phyloP scores from a whole-genome alignment of 305 asterid species.

The Fraxinus floribunda region DNA sequence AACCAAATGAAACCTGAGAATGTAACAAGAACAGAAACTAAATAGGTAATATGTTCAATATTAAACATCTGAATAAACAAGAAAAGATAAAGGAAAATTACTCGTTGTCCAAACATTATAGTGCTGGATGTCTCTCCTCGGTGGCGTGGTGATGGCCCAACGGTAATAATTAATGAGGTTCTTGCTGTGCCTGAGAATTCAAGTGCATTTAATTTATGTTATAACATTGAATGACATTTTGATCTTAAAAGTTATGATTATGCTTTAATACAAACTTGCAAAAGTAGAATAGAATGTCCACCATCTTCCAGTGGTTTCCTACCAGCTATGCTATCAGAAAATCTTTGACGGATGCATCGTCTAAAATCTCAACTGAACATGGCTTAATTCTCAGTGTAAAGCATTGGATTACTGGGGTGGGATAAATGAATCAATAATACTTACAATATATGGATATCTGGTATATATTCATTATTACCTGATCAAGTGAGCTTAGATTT shows the following conservation, averaged over 20 bases:
- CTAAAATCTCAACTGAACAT: slow-evolving; percentile 4
- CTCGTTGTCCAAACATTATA: slow-evolving; percentile 91
- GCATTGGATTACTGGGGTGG: background rate
- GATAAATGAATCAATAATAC: background rate
- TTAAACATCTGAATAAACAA: slow-evolving; percentile 11
- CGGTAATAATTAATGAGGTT: slow-evolving; percentile 79
- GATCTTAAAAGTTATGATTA: slow-evolving; percentile 6
- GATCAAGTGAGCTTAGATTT: background rate
- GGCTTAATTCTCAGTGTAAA: background rate
- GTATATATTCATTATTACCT: slow-evolving; percentile 13
- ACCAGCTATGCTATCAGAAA: slow-evolving; percentile 10
- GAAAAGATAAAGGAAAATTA: slow-evolving; percentile 29
- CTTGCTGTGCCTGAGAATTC: slow-evolving; percentile 71
- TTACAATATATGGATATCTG: slow-evolving; percentile 1
- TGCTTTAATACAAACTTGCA: background rate
- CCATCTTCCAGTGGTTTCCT: slow-evolving; percentile 10
- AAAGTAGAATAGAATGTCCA: background rate
- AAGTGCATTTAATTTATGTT: slow-evolving; percentile 15
- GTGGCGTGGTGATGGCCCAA: slow-evolving; percentile 92
- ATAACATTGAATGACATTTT: background rate
- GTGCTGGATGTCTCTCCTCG: slow-evolving; percentile 92
- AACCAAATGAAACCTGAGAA: background rate
- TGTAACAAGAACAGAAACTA: background rate
- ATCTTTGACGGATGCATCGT: background rate
- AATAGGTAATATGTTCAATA: background rate